Percentiles rank a stretch among this genome's conserved stretches.
Evolutionary conservation across 2,329 filamentous ascomycete genomes (phyloP).

Genomic region (Pseudogymnoascus pannorum): DNA sequence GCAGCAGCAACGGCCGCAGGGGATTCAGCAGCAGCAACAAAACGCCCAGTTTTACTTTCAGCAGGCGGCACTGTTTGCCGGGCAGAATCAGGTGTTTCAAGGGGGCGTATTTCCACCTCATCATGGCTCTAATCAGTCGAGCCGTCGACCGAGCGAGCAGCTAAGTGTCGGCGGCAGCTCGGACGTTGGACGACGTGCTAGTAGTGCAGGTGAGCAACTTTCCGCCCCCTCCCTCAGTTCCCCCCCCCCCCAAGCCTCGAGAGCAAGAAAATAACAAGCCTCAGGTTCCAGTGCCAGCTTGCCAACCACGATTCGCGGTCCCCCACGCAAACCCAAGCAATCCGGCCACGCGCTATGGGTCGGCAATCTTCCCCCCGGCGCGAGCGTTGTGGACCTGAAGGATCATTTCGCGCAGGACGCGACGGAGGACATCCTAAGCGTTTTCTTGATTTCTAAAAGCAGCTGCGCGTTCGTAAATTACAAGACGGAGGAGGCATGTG

Average conservation of each 20-base stretch:
- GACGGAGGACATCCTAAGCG: constrained; percentile 67
- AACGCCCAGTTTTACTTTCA: not conserved
- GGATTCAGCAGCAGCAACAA: not conserved
- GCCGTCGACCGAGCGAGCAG: constrained; percentile 17
- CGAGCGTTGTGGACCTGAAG: constrained; percentile 76
- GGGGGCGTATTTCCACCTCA: not conserved
- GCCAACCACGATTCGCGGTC: constrained; percentile 46
- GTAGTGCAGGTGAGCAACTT: constrained; percentile 25
- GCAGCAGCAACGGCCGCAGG: not conserved
- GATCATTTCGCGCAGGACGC: constrained; percentile 81
- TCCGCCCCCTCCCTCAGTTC: not conserved
- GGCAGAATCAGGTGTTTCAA: not conserved
- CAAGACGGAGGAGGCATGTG: constrained; percentile 68
- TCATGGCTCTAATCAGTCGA: not conserved
- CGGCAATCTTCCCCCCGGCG: constrained; percentile 81
- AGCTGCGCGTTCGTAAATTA: constrained; percentile 98
- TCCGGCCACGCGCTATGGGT: constrained; percentile 92
- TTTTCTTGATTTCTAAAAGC: constrained; percentile 93
- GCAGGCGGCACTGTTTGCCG: not conserved
- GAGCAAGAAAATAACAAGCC: not conserved
- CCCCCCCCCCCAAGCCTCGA: constrained; percentile 11
- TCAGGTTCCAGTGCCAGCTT: constrained; percentile 29
- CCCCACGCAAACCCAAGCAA: constrained; percentile 58
- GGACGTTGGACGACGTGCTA: constrained; percentile 13
- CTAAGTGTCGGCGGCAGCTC: constrained; percentile 6